Conservation (phyloP, 2,329 filamentous ascomycete genomes). For the Ceratocystis colombiana region DNA sequence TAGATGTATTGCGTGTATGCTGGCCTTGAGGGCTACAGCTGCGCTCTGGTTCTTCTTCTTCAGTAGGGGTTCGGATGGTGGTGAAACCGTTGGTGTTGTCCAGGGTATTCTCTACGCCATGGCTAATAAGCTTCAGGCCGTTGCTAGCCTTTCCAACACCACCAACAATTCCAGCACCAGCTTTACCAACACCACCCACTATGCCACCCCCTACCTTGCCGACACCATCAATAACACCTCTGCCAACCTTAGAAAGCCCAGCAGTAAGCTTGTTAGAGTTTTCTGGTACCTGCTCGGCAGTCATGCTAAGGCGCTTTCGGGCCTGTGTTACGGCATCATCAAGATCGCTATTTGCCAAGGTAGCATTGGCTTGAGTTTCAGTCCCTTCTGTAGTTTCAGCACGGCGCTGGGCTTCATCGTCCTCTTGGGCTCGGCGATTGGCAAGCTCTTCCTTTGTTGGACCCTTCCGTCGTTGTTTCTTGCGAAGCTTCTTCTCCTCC, state of each 20-base stretch:
- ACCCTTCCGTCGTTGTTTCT: conserved; percentile 40
- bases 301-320: conserved; percentile 20
- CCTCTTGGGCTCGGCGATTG: conserved; percentile 40
- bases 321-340: conserved; percentile 38
- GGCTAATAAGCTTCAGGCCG: conserved; percentile 40
- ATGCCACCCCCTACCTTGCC: conserved; percentile 22
- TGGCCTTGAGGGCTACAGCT: conserved; percentile 26
- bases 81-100: conserved; percentile 48
- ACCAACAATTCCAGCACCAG: conserved; percentile 31
- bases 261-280: conserved; percentile 34
- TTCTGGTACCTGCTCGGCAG: conserved; percentile 8
- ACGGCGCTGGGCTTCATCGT: conserved; percentile 41
- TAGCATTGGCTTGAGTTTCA: conserved; percentile 37
- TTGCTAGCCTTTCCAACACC: conserved; percentile 38
- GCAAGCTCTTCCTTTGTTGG: conserved; percentile 43
- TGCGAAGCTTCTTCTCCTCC: conserved; percentile 55
- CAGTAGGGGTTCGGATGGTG: conserved; percentile 27
- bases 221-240: conserved; percentile 21
- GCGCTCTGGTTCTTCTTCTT: conserved; percentile 15
- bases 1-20: conserved; percentile 6
- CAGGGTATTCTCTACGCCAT: conserved; percentile 43
- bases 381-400: conserved; percentile 43
- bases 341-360: conserved; percentile 45
- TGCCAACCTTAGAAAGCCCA: conserved; percentile 29
- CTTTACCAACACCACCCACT: conserved; percentile 30